A percentile compares a stretch with the other conserved stretches of the same genome.
Conservation (phyloP, 2,329 filamentous ascomycete species). For the Claviceps quebecensis region DNA sequence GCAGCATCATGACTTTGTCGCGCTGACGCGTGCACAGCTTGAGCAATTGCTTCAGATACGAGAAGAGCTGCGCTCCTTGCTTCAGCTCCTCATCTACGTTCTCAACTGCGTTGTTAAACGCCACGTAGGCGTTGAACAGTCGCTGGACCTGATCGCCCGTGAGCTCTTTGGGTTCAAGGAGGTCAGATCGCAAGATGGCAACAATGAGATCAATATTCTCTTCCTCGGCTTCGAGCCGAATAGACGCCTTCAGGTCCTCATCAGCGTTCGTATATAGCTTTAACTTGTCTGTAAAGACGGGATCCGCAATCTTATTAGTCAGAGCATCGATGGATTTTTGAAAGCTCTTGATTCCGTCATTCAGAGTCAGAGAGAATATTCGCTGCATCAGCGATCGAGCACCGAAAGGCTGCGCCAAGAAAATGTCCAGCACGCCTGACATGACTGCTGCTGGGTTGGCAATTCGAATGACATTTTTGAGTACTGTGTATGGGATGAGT, state of each 20-base stretch:
- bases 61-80: constrained; percentile 82
- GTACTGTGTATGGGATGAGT: constrained; percentile 76
- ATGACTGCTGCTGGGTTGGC: constrained; percentile 95
- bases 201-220: constrained; percentile 80
- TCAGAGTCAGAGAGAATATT: constrained; percentile 82
- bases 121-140: constrained; percentile 88
- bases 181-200: constrained; percentile 66
- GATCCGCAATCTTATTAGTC: constrained; percentile 64
- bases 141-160: constrained; percentile 63
- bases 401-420: constrained; percentile 89
- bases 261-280: constrained; percentile 63
- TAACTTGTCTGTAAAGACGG: constrained; percentile 66
- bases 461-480: constrained; percentile 95
- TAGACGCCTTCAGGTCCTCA: constrained; percentile 57
- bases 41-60: constrained; percentile 83
- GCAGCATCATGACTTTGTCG: constrained; percentile 95
- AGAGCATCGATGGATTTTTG: constrained; percentile 78
- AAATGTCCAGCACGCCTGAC: constrained; percentile 88
- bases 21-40: constrained; percentile 84
- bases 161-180: constrained; percentile 53
- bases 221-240: constrained; percentile 57
- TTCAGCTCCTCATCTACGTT: constrained; percentile 80
- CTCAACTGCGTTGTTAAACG: constrained; percentile 89
- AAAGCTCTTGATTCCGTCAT: constrained; percentile 77
- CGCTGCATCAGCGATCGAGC: constrained; percentile 81